Base-by-base conservation (phyloP, 371 early-diverging fungal genomes). In the Encephalitozoon hellem region DNA sequence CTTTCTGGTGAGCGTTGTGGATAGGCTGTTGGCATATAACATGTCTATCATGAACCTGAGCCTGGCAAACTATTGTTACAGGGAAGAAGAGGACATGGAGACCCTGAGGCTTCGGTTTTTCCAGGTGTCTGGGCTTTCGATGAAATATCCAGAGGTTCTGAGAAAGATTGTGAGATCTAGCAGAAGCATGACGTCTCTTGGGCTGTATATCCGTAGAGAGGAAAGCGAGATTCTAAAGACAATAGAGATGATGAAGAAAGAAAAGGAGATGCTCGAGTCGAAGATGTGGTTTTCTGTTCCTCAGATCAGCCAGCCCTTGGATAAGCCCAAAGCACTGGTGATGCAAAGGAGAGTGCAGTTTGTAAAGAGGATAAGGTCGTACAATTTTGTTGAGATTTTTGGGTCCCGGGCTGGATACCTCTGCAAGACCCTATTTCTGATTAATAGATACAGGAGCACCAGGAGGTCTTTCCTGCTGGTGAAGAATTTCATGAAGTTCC, bases 281-380 rank as follows among this genome's bases (percentile, higher is more conserved):
- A 66, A 42, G 23, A 34, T 64, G 21, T 74, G 45, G 53, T 66
- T 74, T 25, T 66, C 53, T 52, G 67, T 74, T 34, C 74, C 74
- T 4, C 74, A 74, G 55, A 34, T 74, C 15, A 66, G 23, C 21
- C 41, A 28, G 25, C 34, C 18, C 23, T 6, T 34, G 6, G 51
- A 49, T 18, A 69, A 69, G 38, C 51, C 47, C 9, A 52, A 69
- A 30, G 52, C 18, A 15, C n/a, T 69, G 18, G 38, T 51, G 21
- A n/a, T 18, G 28, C 43, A 69, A 15, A 69, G 34, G 47, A 47
- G 32, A 30, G n/a, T 49, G 4, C 51, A 67, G 23, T 42, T 53
- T 23, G 51, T 65, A n/a, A 74, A 52, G 51, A 74, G 67, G 43
- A 67, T 54, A 32, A 49, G 67, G n/a, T 67, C 53, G 43, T 74